Evolutionary conservation across 768 basidiomycete genomes (phyloP).

Genomic region (Dictyophora rubrovolvata): DNA sequence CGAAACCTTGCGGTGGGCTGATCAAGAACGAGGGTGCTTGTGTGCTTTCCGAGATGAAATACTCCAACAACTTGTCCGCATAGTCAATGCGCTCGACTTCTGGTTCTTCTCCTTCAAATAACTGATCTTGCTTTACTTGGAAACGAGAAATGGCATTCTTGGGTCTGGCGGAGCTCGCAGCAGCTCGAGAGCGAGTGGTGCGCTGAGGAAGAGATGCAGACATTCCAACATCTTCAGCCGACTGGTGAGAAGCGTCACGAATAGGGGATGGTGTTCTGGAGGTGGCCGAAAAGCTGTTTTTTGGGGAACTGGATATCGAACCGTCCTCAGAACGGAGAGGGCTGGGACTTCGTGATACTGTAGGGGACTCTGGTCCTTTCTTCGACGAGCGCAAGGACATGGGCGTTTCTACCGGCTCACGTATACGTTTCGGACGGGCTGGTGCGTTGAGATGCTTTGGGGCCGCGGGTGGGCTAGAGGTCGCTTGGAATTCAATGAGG

Average conservation of each 20-base stretch:
- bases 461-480: conserved; percentile 87
- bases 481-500: conserved; percentile 88
- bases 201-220: not conserved
- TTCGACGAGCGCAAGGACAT: conserved; percentile 10
- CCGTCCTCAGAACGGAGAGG: conserved; percentile 68
- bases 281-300: conserved; percentile 59
- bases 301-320: conserved; percentile 83
- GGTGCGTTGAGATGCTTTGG: conserved; percentile 90
- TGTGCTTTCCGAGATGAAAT: conserved; percentile 95
- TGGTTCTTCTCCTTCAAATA: not conserved
- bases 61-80: conserved; percentile 93
- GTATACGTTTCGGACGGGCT: conserved; percentile 20
- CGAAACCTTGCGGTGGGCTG: conserved; percentile 81
- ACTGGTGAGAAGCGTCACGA: conserved; percentile 37
- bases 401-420: not conserved
- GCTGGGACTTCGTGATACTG: conserved; percentile 3
- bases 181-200: conserved; percentile 4
- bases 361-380: conserved; percentile 5
- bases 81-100: conserved; percentile 30
- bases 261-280: conserved; percentile 94
- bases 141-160: not conserved
- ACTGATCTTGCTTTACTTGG: not conserved
- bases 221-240: conserved; percentile 25
- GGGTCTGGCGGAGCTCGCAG: conserved; percentile 1
- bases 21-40: conserved; percentile 83